These are phyloP conservation scores for Chytriomyces sp. DNA, from an alignment of 192 early-diverging fungal species.

Conservation along the genomic window DNA sequence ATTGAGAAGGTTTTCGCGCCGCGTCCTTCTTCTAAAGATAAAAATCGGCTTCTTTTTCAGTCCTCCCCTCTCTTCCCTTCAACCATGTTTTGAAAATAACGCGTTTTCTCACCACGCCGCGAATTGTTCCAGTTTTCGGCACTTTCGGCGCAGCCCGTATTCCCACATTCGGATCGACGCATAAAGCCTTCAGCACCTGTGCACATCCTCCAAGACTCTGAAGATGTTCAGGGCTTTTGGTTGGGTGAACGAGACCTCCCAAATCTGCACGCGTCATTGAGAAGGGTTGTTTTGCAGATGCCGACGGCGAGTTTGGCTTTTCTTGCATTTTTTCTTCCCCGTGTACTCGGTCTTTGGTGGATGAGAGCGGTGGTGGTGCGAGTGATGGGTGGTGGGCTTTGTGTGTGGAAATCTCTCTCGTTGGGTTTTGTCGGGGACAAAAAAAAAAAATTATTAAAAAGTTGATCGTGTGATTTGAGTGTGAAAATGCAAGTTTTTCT, in stretches of 20 bases:
- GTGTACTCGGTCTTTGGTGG: background rate
- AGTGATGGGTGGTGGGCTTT: too few relatives aligned
- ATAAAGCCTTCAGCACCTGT: conserved; percentile 7
- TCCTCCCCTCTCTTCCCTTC: background rate
- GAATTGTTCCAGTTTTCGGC: background rate
- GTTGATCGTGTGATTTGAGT: too few relatives aligned
- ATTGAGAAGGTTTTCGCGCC: background rate
- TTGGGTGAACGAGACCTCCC: background rate
- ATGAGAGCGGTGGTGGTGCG: background rate
- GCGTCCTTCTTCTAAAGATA: background rate
- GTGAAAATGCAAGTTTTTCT: too few relatives aligned
- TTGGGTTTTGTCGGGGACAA: too few relatives aligned
- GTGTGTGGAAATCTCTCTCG: too few relatives aligned
- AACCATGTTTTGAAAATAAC: background rate
- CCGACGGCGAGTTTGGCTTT: background rate
- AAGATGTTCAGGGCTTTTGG: conserved; percentile 14
- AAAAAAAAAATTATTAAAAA: too few relatives aligned
- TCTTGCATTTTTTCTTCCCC: background rate
- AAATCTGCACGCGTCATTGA: conserved; percentile 9
- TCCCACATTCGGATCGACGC: conserved; percentile 29
- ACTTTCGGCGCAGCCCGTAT: background rate
- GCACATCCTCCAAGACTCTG: conserved; percentile 15
- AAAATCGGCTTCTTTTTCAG: background rate
- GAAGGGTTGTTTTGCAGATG: conserved; percentile 14
- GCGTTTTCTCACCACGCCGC: background rate